Evolutionary conservation across 495 filamentous ascomycete species (phyloP), one percentile per base, ranked within the genome.

Genomic region (Hypoxylon lienhwacheense): DNA sequence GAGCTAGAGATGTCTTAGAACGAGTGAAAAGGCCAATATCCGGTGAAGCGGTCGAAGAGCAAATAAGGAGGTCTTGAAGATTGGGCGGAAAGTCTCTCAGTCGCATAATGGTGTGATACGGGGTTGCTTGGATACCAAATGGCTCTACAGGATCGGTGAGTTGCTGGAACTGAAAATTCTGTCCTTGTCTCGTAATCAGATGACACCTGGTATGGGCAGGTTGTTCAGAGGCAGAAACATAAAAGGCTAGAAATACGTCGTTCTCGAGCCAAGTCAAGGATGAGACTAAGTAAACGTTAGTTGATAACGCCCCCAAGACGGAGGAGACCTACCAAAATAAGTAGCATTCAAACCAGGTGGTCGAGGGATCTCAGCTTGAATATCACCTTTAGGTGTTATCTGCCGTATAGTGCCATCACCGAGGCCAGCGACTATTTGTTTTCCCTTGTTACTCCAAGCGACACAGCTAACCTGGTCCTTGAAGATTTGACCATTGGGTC

Each of bases 381-480:
- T 77, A 10, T 73, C 75, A 22, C 91, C 93, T 41, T 88, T 80
- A 0, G 86, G 88, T 1, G 86, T 89, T 83, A 97, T 85, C 64
- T 96, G 92, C 51, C 80, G 83, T 28, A 85, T 83, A 15, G 84
- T 83, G 40, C 92, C 93, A 70, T 96, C 83, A 12, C 77, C 85
- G 58, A 95, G 79, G 21, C 95, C 95, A 57, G 90, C 95, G 4
- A 97, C 80, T 16, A 99, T 75, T 66, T 96, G 91, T 66, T 95
- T 97, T 32, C 95, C 95, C 60, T 83, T 88, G 42, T 81, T 85
- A 65, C 92, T 97, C 95, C 95, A 99, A 31, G 87, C 83, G 1
- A 91, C 82, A 65, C 86, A 92, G 63, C 86, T 91, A 8, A 96
- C 91, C 20, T 85, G 83, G 20, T 81, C 72, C 52, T 83, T 87